Evolutionary conservation across 1,139 yeast genomes (phyloP), one percentile per base, ranked within the genome.

Genomic region (Candida sp.): DNA sequence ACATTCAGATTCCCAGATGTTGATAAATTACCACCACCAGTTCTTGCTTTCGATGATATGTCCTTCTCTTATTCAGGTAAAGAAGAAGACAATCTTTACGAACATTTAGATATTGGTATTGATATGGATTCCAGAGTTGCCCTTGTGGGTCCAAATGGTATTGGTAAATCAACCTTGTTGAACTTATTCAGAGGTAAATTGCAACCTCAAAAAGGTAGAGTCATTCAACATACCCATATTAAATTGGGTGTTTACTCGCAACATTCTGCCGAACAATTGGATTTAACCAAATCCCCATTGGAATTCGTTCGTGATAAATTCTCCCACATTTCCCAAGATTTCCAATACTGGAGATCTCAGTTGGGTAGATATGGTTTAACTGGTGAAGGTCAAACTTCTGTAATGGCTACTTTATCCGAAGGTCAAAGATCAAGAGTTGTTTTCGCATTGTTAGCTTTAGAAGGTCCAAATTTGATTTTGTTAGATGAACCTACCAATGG

Each of bases 401-500:
- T 88, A 68, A 95, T 93, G 97, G 98, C 96, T 53, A 93, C 99
- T 21, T 75, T 95, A 54, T 90, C 98, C 19, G 99, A 93, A 76
- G 99, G 99, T 68, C 98, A 93, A 79, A 87, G 98, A 77, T 90
- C 98, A 51, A 86, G 99, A 74, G 99, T 93, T 54, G 99, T 93
- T 48, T 95, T 93, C 63, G 99, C 99, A 21, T 77, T 93, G 57
- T 79, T 93, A 60, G 99, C 99, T 40, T 79, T 93, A 56, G 98
- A 93, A 73, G 77, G 87, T 53, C 99, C 99, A 61, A 93, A 93
- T 73, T 88, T 93, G 71, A 78, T 93, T 60, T 76, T 93, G 64
- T 79, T 93, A 73, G 99, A 93, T 77, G 99, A 95, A 84, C 99
- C 99, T 81, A 93, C 99, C 57, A 93, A 93, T 80, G 99, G 98